A percentile compares a stretch with the other conserved stretches of the same genome.
Conservation (phyloP, 2,329 filamentous ascomycete genomes). For the Paraphoma sp. region DNA sequence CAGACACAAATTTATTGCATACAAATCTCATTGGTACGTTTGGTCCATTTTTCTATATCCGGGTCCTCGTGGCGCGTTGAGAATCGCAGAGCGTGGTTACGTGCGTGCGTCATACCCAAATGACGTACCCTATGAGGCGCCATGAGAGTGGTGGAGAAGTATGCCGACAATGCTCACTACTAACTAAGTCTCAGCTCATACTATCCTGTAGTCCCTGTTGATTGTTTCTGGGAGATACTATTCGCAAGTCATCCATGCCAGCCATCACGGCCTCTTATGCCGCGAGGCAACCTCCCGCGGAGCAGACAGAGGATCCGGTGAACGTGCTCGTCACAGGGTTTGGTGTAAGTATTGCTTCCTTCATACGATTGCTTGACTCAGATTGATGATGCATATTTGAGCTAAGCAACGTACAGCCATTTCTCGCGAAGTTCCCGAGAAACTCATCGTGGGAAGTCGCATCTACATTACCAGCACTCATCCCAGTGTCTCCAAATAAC, state of each 20-base stretch:
- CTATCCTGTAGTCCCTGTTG: not conserved
- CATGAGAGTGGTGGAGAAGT: not conserved
- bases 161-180: not conserved
- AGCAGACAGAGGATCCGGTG: constrained; percentile 39
- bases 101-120: not conserved
- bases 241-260: constrained; percentile 17
- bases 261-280: constrained; percentile 19
- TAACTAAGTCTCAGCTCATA: not conserved
- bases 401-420: constrained; percentile 34
- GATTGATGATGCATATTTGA: too few species aligned
- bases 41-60: not conserved
- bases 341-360: constrained; percentile 31
- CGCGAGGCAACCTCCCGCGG: constrained; percentile 35
- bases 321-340: constrained; percentile 47
- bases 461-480: constrained; percentile 42
- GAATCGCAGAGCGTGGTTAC: not conserved
- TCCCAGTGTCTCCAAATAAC: constrained; percentile 31
- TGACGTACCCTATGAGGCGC: not conserved
- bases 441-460: constrained; percentile 50
- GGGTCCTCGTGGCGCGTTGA: not conserved
- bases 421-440: constrained; percentile 36
- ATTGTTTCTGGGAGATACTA: not conserved
- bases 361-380: too few species aligned
- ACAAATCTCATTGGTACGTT: not conserved
- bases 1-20: not conserved